Percentiles rank a stretch among this genome's conserved stretches.
phyloP scores from a whole-genome alignment of 331 rosid genomes.

The Quercus phellos region DNA sequence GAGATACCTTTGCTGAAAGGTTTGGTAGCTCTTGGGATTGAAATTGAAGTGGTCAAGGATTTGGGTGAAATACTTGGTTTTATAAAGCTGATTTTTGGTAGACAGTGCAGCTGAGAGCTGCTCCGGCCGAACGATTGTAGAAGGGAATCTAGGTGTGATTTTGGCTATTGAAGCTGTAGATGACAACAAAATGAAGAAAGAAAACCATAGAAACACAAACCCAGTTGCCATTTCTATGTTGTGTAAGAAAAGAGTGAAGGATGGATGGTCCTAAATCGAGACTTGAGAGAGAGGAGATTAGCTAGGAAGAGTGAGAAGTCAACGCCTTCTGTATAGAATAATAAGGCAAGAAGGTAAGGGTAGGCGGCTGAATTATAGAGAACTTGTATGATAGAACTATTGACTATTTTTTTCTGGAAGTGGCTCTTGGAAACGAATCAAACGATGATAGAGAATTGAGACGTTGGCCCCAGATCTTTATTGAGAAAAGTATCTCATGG shows the following conservation, averaged over 20 bases:
- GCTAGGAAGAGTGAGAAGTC: too few relatives aligned
- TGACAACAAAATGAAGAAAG: constrained; percentile 2
- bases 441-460: too few relatives aligned
- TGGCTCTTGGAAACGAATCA: too few relatives aligned
- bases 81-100: constrained; percentile 30
- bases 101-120: constrained; percentile 10
- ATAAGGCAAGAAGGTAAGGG: too few relatives aligned
- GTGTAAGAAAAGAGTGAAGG: background rate
- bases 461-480: too few relatives aligned
- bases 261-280: too few relatives aligned
- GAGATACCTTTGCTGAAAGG: constrained; percentile 80
- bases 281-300: background rate
- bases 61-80: constrained; percentile 65
- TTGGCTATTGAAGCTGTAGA: constrained; percentile 10
- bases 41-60: constrained; percentile 80
- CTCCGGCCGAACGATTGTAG: constrained; percentile 32
- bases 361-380: too few relatives aligned
- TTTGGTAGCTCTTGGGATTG: constrained; percentile 55
- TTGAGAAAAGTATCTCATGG: too few relatives aligned
- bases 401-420: too few relatives aligned
- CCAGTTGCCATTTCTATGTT: background rate
- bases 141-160: constrained; percentile 40
- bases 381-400: too few relatives aligned
- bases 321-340: too few relatives aligned
- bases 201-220: background rate